phyloP scores from a whole-genome alignment of 208 protist genomes.

The Plasmodiophora brassicae region DNA sequence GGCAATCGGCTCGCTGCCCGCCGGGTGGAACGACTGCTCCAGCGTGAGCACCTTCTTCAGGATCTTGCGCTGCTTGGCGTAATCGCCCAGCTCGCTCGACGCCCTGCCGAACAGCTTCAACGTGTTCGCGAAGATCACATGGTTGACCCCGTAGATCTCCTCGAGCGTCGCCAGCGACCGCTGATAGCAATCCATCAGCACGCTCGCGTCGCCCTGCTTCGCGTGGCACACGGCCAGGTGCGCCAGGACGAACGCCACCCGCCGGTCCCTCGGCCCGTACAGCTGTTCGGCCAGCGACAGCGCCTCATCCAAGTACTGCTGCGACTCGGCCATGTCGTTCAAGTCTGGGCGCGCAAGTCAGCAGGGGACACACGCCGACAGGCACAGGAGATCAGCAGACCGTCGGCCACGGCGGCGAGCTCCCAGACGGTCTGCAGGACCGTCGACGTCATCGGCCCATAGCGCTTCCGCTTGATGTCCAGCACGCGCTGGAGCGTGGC shows the following conservation, averaged over 20 bases:
- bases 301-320: background rate
- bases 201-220: background rate
- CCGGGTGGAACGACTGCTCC: background rate
- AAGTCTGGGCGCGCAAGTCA: background rate
- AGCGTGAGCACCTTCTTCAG: background rate
- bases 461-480: conserved; percentile 11
- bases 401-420: background rate
- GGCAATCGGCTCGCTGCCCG: background rate
- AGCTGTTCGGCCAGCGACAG: background rate
- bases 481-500: background rate
- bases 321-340: background rate
- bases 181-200: conserved; percentile 14
- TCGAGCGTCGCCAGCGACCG: background rate
- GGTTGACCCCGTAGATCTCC: background rate
- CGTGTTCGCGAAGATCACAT: background rate
- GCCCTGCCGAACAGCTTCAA: conserved; percentile 15
- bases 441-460: background rate
- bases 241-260: conserved; percentile 1
- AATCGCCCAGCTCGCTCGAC: conserved; percentile 7
- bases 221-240: conserved; percentile 22
- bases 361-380: too few relatives aligned
- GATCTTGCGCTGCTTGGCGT: background rate
- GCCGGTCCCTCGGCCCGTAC: background rate
- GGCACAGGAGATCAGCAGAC: too few relatives aligned
- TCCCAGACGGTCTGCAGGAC: conserved; percentile 16